phyloP scores from a whole-genome alignment of 2,329 filamentous ascomycete genomes.

The Phialophora verrucosa region DNA sequence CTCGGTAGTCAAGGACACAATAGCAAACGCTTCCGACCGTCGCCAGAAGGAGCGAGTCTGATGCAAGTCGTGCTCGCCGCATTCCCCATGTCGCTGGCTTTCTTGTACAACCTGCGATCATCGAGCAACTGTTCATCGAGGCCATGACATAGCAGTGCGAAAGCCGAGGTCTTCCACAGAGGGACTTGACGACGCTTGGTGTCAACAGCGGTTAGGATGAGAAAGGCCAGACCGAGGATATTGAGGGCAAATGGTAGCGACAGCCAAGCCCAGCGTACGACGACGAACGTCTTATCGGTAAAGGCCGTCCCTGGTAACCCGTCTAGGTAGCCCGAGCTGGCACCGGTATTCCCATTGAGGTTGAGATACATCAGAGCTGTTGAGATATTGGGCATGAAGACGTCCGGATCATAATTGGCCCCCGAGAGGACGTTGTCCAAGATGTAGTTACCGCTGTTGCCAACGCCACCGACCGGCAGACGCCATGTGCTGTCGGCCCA shows the following conservation, averaged over 20 bases:
- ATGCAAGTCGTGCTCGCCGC: constrained; percentile 3
- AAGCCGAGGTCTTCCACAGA: constrained; percentile 10
- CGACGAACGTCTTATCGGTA: constrained; percentile 6
- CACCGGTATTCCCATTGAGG: not conserved
- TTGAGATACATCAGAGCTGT: constrained; percentile 6
- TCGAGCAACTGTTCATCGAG: not conserved
- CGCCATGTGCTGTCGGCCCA: not conserved
- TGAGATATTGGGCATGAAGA: constrained; percentile 7
- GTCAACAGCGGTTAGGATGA: not conserved
- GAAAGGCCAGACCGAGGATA: not conserved
- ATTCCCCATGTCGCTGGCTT: constrained; percentile 5
- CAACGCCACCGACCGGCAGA: not conserved
- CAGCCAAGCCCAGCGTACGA: constrained; percentile 6
- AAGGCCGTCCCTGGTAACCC: not conserved
- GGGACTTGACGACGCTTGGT: not conserved
- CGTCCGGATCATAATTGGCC: not conserved
- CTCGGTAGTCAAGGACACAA: not conserved
- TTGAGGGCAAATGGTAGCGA: not conserved
- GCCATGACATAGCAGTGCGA: constrained; percentile 8
- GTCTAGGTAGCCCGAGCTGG: not conserved
- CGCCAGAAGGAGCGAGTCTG: not conserved
- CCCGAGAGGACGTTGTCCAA: constrained; percentile 3
- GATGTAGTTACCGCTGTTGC: constrained; percentile 8
- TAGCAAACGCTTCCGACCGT: not conserved
- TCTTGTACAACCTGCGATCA: not conserved